phyloP scores from a whole-genome alignment of 2,329 filamentous ascomycete species.

The Beauveria sp. region DNA sequence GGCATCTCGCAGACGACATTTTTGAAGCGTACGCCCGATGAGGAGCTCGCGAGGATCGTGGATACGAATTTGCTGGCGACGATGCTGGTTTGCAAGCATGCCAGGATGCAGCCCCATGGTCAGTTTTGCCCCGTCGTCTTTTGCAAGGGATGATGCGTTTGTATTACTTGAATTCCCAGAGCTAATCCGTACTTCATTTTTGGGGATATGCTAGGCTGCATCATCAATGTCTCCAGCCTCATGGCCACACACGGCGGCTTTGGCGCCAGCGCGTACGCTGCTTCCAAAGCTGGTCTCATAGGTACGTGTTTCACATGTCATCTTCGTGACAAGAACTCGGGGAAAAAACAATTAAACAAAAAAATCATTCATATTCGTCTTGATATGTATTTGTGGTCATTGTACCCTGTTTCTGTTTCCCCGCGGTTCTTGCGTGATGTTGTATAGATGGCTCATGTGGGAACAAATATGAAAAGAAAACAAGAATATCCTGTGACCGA shows the following conservation, averaged over 20 bases:
- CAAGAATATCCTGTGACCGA: not conserved
- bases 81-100: slow-evolving; percentile 51
- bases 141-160: not conserved
- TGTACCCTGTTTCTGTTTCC: not conserved
- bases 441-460: not conserved
- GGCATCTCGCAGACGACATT: slow-evolving; percentile 61
- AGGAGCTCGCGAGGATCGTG: slow-evolving; percentile 50
- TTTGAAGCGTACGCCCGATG: slow-evolving; percentile 46
- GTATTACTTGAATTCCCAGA: not conserved
- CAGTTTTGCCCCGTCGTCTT: not conserved
- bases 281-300: slow-evolving; percentile 72
- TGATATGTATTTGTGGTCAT: not conserved
- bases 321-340: not conserved
- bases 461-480: not conserved
- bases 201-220: slow-evolving; percentile 42
- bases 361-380: not conserved
- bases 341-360: not conserved
- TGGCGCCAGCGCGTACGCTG: slow-evolving; percentile 68
- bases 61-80: slow-evolving; percentile 64
- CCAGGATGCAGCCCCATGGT: slow-evolving; percentile 27
- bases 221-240: slow-evolving; percentile 76
- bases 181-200: not conserved
- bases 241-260: slow-evolving; percentile 61
- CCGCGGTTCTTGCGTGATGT: not conserved
- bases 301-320: slow-evolving; percentile 36